Percentiles rank a stretch among this genome's conserved stretches.
These are phyloP conservation scores for Colletotrichum lupini DNA, from an alignment of 2,329 filamentous ascomycete genomes.

Conservation along the genomic window DNA sequence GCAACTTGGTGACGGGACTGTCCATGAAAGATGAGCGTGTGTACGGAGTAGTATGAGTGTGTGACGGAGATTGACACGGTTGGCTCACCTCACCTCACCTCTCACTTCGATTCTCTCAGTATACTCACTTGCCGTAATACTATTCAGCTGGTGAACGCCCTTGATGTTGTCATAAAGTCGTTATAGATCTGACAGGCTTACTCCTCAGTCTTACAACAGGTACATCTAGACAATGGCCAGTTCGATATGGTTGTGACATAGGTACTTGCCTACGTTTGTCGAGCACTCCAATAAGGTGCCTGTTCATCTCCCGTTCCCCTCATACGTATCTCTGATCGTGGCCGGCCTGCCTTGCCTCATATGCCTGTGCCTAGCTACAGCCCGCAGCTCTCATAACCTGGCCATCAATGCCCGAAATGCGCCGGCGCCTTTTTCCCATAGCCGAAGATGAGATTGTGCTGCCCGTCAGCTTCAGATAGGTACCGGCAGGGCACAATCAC, in stretches of 20 bases:
- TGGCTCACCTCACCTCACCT: background rate
- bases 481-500: background rate
- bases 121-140: background rate
- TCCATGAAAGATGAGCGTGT: background rate
- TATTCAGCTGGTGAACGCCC: background rate
- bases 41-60: no score
- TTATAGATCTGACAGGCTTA: background rate
- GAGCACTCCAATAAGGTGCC: no score
- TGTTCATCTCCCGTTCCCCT: background rate
- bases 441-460: conserved; percentile 20
- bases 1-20: background rate
- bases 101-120: background rate
- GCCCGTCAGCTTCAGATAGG: background rate
- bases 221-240: background rate
- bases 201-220: background rate
- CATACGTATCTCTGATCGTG: background rate
- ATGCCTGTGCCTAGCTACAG: background rate
- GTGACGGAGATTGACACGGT: background rate
- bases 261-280: background rate
- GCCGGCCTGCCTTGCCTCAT: conserved; percentile 5
- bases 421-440: conserved; percentile 3
- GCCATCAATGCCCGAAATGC: conserved; percentile 1
- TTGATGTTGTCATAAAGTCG: background rate
- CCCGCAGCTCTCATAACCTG: background rate
- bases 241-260: background rate